These are phyloP conservation scores for Pulveroboletus sp. DNA, from an alignment of 768 basidiomycete genomes.

Conservation along the genomic window DNA sequence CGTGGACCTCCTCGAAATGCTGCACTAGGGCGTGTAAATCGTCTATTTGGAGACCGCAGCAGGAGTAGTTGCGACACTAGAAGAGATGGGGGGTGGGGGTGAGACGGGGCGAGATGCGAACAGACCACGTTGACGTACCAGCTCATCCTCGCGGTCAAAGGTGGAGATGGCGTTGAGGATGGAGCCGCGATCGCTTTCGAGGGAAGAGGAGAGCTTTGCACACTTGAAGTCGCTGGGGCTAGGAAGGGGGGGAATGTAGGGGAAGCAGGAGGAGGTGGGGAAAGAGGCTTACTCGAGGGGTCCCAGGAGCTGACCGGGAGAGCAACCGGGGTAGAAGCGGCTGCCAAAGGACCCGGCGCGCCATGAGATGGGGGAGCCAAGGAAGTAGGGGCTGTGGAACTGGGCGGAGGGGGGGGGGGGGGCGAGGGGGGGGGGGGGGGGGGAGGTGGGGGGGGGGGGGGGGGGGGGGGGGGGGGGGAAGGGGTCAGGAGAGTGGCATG, in stretches of 20 bases:
- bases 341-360: constrained; percentile 61
- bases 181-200: constrained; percentile 55
- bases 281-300: constrained; percentile 54
- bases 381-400: constrained; percentile 62
- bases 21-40: constrained; percentile 83
- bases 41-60: constrained; percentile 75
- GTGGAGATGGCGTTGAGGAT: constrained; percentile 64
- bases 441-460: too few species aligned
- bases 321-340: constrained; percentile 58
- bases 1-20: constrained; percentile 89
- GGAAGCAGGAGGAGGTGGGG: not conserved
- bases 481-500: constrained; percentile 27
- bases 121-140: constrained; percentile 40
- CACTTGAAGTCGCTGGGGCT: constrained; percentile 47
- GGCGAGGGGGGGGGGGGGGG: too few species aligned
- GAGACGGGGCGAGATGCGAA: not conserved
- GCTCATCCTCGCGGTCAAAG: constrained; percentile 67
- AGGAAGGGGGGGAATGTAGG: not conserved
- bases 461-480: not conserved
- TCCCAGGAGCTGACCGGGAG: constrained; percentile 55
- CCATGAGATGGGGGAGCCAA: constrained; percentile 72
- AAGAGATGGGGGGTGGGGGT: not conserved
- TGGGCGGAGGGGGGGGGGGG: too few species aligned
- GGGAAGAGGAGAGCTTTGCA: constrained; percentile 45
- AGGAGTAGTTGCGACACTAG: constrained; percentile 83